Conservation (phyloP, 345 rosid species). For the sweet orange (Citrus sinensis) region DNA sequence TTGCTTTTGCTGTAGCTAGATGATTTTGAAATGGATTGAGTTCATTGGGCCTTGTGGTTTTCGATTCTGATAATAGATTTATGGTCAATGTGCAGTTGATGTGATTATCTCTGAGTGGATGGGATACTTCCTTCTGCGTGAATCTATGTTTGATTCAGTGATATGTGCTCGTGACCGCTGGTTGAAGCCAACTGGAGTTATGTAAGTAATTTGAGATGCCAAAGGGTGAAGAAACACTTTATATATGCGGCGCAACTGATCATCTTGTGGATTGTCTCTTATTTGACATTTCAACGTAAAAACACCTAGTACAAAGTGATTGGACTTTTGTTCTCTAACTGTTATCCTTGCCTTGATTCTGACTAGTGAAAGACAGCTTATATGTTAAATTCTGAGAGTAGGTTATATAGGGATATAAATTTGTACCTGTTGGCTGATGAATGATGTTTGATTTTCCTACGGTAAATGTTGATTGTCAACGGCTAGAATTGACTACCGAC, state of each 20-base stretch:
- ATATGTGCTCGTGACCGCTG: conserved; percentile 97
- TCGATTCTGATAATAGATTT: not conserved
- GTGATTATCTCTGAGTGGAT: conserved; percentile 99
- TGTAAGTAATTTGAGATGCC: conserved; percentile 46
- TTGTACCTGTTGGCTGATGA: not conserved
- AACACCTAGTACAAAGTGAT: not conserved
- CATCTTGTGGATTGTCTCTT: not conserved
- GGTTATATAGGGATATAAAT: not conserved
- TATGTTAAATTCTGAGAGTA: not conserved
- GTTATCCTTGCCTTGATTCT: not conserved
- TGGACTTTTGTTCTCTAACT: not conserved
- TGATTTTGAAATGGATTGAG: not conserved
- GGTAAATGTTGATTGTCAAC: not conserved
- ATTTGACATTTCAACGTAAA: not conserved
- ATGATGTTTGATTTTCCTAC: not conserved
- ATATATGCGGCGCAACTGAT: too few species aligned
- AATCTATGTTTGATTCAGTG: conserved; percentile 99
- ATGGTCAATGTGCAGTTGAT: conserved; percentile 64
- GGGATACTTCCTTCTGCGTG: conserved; percentile 96
- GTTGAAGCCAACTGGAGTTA: conserved; percentile 88
- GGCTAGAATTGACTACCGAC: not conserved
- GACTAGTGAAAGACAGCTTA: not conserved
- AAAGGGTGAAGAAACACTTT: not conserved
- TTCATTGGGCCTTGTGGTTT: not conserved
- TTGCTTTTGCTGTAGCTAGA: not conserved